phyloP scores from a whole-genome alignment of 257 asterid species.

The Lycium ferocissimum region DNA sequence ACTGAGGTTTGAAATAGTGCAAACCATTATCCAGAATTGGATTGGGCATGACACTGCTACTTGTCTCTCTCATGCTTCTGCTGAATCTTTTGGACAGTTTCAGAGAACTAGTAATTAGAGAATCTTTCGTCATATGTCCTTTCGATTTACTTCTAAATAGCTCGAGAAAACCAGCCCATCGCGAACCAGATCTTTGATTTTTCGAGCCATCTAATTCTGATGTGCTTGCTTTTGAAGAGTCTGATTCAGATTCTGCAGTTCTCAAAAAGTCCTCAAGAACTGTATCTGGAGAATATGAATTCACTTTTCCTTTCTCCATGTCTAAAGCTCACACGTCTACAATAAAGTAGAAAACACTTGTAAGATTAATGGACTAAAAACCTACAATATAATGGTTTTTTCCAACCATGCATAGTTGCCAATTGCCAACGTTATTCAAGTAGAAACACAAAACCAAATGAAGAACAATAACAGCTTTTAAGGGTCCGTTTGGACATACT shows the following conservation, averaged over 20 bases:
- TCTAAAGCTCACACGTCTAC: conserved; percentile 39
- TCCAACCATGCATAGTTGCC: neutral
- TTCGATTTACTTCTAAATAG: conserved; percentile 64
- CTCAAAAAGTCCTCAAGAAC: conserved; percentile 85
- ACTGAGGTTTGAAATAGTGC: conserved; percentile 84
- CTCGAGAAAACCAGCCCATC: conserved; percentile 58
- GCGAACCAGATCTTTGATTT: conserved; percentile 52
- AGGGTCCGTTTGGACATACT: too few species aligned
- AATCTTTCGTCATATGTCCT: conserved; percentile 56
- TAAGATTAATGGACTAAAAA: neutral
- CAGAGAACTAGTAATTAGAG: conserved; percentile 44
- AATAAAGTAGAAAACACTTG: conserved; percentile 1
- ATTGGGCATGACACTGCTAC: conserved; percentile 30
- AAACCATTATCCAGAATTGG: conserved; percentile 53
- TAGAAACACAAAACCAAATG: neutral
- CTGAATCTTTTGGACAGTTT: conserved; percentile 65
- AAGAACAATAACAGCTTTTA: neutral
- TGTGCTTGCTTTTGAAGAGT: conserved; percentile 76
- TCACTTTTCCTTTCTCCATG: conserved; percentile 69
- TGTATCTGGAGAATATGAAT: conserved; percentile 78
- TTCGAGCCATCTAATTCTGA: conserved; percentile 56
- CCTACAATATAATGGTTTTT: neutral
- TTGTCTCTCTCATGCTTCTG: conserved; percentile 69
- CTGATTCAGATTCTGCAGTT: conserved; percentile 73
- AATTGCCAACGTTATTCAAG: neutral